Evolutionary conservation across 2,329 filamentous ascomycete species (phyloP).

Genomic region (Sporothrix pseudoabietina): DNA sequence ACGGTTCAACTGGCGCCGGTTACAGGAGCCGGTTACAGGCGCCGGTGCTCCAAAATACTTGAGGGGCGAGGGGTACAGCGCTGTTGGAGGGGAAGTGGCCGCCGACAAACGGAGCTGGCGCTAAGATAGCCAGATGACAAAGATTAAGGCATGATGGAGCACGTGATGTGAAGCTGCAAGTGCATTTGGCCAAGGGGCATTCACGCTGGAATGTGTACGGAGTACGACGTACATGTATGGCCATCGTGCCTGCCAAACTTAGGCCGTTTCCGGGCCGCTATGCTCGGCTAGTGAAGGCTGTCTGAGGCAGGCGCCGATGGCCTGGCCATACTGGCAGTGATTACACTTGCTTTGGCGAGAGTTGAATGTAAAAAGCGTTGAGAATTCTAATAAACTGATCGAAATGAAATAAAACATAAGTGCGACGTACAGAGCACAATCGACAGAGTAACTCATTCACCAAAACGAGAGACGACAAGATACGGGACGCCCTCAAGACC

Average conservation of each 20-base stretch:
- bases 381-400: background rate
- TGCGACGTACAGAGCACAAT: background rate
- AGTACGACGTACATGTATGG: too few relatives aligned
- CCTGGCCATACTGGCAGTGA: background rate
- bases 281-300: slow-evolving; percentile 6
- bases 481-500: background rate
- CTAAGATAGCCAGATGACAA: slow-evolving; percentile 8
- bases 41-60: slow-evolving; percentile 8
- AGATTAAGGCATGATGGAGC: background rate
- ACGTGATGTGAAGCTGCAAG: background rate
- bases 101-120: slow-evolving; percentile 29
- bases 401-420: background rate
- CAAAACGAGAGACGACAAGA: background rate
- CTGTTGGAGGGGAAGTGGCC: slow-evolving; percentile 21
- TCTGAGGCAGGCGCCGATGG: background rate
- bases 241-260: background rate
- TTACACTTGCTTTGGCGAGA: too few relatives aligned
- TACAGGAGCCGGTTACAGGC: slow-evolving; percentile 25
- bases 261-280: background rate
- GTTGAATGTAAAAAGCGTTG: background rate
- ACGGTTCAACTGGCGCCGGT: slow-evolving; percentile 15
- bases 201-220: slow-evolving; percentile 6
- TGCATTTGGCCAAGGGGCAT: background rate
- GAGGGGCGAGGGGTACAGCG: slow-evolving; percentile 25
- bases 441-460: background rate